Evolutionary conservation across 1,139 yeast species (phyloP), one percentile per base, ranked within the genome.

Genomic region (Kodamaea alishanica): DNA sequence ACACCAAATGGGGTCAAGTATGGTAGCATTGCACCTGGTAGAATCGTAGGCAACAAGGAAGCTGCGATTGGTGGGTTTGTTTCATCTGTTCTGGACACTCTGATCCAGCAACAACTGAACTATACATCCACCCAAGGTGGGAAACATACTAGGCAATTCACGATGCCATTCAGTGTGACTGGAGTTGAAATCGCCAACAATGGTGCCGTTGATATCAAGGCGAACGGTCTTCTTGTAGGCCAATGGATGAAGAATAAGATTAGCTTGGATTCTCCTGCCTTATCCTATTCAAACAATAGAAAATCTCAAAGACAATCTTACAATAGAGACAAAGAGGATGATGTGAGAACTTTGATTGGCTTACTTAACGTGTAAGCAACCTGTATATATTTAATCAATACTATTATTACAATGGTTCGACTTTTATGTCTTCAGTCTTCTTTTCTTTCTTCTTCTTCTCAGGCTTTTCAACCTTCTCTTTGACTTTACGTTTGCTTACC

Each of bases 31-130:
- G 81, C 79, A 9, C 84, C 85, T 10, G 96, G 94, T 45, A 80
- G 96, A 67, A 64, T 77, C 33, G 66, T 84, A 30, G 73, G 68
- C 36, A 63, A 66, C 34, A 67, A 74, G 43, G 73, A 70, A 37
- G 82, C 81, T 24, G 90, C 87, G 6, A 70, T 84, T 48, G 94
- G 85, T 53, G 95, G 95, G n/a, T 84, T 85, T 49, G 70, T 82
- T 32, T 80, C 73, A 8, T 54, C 56, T 49, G 66, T 56, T 10
- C 63, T 61, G 45, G 75, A 69, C 39, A 60, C 70, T 42, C 59
- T 67, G 24, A 60, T 62, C 25, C 52, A 62, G 29, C 67, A 70
- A 48, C 76, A 69, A 48, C 55, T 58, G 41, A 70, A 70, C 52
- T 71, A 60, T 51, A 56, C 70, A 37, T 65, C 58, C 44, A 68